Conservation (phyloP, 768 basidiomycete species). For the Kwoniella shandongensis region DNA sequence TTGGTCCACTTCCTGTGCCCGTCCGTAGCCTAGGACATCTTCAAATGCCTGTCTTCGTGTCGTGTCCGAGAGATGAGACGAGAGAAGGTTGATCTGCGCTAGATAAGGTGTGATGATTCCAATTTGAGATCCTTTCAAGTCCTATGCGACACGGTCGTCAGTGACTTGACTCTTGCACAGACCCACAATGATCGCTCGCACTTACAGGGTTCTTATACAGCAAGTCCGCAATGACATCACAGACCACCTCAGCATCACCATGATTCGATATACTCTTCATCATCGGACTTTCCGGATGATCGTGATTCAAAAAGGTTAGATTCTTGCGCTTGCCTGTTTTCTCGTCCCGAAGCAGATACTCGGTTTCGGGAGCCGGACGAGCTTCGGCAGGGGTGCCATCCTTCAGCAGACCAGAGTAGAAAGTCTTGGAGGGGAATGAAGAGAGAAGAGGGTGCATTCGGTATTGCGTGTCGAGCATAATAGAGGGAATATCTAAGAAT, state of each 20-base stretch:
- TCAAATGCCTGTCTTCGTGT: conserved; percentile 61
- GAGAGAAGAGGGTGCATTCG: conserved; percentile 93
- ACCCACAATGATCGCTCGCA: conserved; percentile 11
- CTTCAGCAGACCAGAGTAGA: conserved; percentile 69
- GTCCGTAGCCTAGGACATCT: conserved; percentile 64
- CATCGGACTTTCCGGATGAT: conserved; percentile 65
- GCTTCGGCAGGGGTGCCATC: conserved; percentile 71
- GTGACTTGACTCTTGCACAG: too few species aligned
- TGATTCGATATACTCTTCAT: conserved; percentile 75
- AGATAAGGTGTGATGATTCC: conserved; percentile 91
- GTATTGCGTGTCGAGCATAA: conserved; percentile 93
- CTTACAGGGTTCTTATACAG: conserved; percentile 70
- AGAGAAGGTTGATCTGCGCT: conserved; percentile 76
- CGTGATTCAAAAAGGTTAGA: conserved; percentile 80
- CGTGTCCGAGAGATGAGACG: conserved; percentile 61
- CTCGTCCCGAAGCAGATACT: conserved; percentile 54
- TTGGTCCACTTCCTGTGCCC: conserved; percentile 64
- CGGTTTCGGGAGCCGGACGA: conserved; percentile 60
- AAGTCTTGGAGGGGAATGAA: conserved; percentile 77
- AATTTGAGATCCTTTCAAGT: conserved; percentile 71
- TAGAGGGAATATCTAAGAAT: conserved; percentile 69
- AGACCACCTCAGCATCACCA: conserved; percentile 74
- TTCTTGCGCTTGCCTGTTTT: conserved; percentile 58
- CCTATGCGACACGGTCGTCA: conserved; percentile 49
- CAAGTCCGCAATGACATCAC: conserved; percentile 77